Base-by-base conservation (phyloP, 306 rosid genomes). In the Hylodesmum podocarpum region DNA sequence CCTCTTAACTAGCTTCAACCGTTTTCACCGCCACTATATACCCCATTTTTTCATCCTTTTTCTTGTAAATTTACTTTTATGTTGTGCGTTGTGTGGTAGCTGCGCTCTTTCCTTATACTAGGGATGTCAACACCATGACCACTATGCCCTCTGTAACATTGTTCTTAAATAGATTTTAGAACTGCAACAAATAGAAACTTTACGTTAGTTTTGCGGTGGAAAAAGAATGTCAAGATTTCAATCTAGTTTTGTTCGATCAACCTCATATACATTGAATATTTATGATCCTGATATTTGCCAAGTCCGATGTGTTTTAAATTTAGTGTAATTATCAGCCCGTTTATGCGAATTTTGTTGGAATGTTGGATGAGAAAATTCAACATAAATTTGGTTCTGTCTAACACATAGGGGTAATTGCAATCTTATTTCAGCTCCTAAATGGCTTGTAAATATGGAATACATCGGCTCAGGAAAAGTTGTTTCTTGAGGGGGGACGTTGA, bases 101-200 rank as follows among this genome's bases (percentile, higher is more conserved):
- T 68, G 69, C 65, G 31, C 43, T 59, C 51, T 59, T 76, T 40
- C 49, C 78, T 75, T 39, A 18, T 75, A 63, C 47, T 6, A 41
- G 70, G 69, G 49, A 43, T 75, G 77, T 67, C 51, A 54, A 47
- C 39, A 13, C 57, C 78, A 47, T 21, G 75, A 74, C 73, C 62
- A 44, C 37, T 21, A 28, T 76, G 69, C 72, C 76, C 39, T 79
- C 54, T 82, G 81, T 78, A 76, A 82, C 73, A 70, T 43, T 66
- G 76, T 46, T 74, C 68, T 24, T 44, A 2, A 28, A 62, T 41
- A 77, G 50, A 43, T 72, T 43, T 49, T 72, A 19, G 54, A 29
- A 49, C 53, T 67, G 76, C 81, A 28, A 55, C 41, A 73, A 21
- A 18, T 51, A 51, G 65, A 79, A 70, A 73, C 55, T 51, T 66